Conservation (phyloP, 345 rosid genomes). For the Acer campestre region DNA sequence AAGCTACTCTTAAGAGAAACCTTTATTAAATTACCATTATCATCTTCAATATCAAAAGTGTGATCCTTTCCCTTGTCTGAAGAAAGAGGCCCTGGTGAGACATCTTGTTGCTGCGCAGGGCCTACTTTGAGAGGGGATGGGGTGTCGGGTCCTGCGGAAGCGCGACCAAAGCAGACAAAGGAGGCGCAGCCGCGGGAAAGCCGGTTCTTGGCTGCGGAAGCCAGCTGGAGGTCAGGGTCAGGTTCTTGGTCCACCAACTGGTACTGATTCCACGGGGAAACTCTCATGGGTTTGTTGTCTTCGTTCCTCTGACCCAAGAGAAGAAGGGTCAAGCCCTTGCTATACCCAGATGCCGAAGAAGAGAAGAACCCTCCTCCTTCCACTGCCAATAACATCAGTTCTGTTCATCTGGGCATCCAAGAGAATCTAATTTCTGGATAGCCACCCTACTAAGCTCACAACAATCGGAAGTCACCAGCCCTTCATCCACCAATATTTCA, state of each 20-base stretch:
- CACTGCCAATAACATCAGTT: constrained; percentile 92
- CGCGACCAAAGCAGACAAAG: constrained; percentile 84
- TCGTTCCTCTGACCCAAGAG: constrained; percentile 81
- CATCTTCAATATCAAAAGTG: constrained; percentile 44
- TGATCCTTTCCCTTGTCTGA: constrained; percentile 45
- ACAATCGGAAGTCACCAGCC: constrained; percentile 19
- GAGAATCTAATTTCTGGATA: constrained; percentile 20
- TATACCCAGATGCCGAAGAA: constrained; percentile 96
- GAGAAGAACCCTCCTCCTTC: constrained; percentile 99
- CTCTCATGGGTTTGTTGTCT: constrained; percentile 91
- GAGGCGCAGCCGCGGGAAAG: constrained; percentile 88
- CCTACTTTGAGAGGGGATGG: constrained; percentile 83
- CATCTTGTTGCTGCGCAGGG: constrained; percentile 63
- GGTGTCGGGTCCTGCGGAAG: constrained; percentile 76
- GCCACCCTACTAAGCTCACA: constrained; percentile 26
- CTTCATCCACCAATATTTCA: constrained; percentile 29
- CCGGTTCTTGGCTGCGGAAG: constrained; percentile 75
- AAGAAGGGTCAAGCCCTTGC: constrained; percentile 87
- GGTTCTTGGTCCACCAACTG: constrained; percentile 91
- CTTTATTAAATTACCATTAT: constrained; percentile 43
- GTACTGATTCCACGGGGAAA: constrained; percentile 92
- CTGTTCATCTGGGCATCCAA: constrained; percentile 71
- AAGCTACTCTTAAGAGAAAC: constrained; percentile 71
- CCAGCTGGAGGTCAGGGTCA: constrained; percentile 86
- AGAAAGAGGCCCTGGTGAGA: constrained; percentile 48